Evolutionary conservation across 352 stramenopile species (phyloP).

Genomic region (Pythium sp.): DNA sequence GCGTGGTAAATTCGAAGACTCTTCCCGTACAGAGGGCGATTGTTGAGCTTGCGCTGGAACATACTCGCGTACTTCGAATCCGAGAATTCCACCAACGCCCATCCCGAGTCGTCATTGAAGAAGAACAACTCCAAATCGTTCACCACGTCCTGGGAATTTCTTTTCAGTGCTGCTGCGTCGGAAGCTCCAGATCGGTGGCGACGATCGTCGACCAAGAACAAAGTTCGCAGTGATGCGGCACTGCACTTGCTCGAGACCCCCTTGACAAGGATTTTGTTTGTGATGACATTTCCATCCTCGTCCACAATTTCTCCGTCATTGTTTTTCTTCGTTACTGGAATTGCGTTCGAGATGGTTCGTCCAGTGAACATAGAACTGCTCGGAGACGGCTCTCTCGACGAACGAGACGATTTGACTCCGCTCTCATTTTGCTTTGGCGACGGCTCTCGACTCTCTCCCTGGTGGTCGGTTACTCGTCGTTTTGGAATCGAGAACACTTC

Average conservation of each 20-base stretch:
- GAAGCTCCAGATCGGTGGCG: slow-evolving; percentile 6
- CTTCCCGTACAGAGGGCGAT: slow-evolving; percentile 44
- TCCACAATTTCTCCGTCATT: slow-evolving; percentile 41
- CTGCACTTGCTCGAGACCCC: slow-evolving; percentile 54
- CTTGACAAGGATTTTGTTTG: slow-evolving; percentile 70
- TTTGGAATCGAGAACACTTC: slow-evolving; percentile 83
- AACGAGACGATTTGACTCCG: background rate
- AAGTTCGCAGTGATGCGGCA: slow-evolving; percentile 29
- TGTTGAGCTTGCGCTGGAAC: slow-evolving; percentile 61
- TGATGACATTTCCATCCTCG: slow-evolving; percentile 42
- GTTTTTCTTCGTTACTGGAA: slow-evolving; percentile 3
- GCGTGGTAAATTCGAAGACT: slow-evolving; percentile 58
- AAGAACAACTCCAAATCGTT: slow-evolving; percentile 64
- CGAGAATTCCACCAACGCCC: slow-evolving; percentile 71
- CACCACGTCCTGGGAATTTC: slow-evolving; percentile 23
- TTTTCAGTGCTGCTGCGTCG: slow-evolving; percentile 4
- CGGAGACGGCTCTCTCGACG: slow-evolving; percentile 12
- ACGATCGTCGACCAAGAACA: slow-evolving; percentile 39
- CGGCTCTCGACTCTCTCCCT: slow-evolving; percentile 30
- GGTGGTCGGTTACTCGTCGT: slow-evolving; percentile 26
- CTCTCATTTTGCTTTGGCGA: slow-evolving; percentile 31
- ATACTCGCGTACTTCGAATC: slow-evolving; percentile 37
- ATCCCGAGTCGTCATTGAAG: slow-evolving; percentile 66
- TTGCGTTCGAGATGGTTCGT: slow-evolving; percentile 8
- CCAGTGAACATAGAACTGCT: background rate